phyloP scores from a whole-genome alignment of 805 yeast species.

The Candida xiaguanensis region DNA sequence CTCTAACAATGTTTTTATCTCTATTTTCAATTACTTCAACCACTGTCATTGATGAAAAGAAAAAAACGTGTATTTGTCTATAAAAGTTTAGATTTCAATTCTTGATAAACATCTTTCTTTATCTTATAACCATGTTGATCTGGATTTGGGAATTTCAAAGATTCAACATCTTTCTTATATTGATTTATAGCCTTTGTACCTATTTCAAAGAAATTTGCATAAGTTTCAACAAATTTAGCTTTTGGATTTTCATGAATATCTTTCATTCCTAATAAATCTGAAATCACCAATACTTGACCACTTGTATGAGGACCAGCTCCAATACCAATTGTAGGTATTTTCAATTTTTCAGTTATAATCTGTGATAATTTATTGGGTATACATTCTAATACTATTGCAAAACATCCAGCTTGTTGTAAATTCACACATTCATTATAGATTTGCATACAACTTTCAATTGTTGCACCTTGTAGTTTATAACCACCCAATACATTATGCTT shows the following conservation, averaged over 20 bases:
- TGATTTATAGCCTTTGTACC: constrained; percentile 49
- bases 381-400: constrained; percentile 76
- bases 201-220: constrained; percentile 46
- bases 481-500: constrained; percentile 78
- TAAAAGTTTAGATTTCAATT: constrained; percentile 15
- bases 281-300: constrained; percentile 88
- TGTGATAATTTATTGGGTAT: constrained; percentile 72
- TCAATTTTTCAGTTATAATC: constrained; percentile 54
- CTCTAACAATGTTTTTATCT: constrained; percentile 36
- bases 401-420: constrained; percentile 74
- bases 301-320: constrained; percentile 86
- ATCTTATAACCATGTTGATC: constrained; percentile 65
- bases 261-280: constrained; percentile 78
- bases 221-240: constrained; percentile 71
- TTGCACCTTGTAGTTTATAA: constrained; percentile 78
- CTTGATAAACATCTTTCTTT: constrained; percentile 53
- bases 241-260: constrained; percentile 47
- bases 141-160: constrained; percentile 54
- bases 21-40: constrained; percentile 23
- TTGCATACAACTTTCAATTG: constrained; percentile 48
- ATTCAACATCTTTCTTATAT: constrained; percentile 60
- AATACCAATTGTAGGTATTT: constrained; percentile 87
- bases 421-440: constrained; percentile 65
- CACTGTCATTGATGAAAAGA: constrained; percentile 14
- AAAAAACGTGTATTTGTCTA: constrained; percentile 2